Evolutionary conservation across 371 early-diverging fungal genomes (phyloP).

Genomic region (Synchytrium microbalum): DNA sequence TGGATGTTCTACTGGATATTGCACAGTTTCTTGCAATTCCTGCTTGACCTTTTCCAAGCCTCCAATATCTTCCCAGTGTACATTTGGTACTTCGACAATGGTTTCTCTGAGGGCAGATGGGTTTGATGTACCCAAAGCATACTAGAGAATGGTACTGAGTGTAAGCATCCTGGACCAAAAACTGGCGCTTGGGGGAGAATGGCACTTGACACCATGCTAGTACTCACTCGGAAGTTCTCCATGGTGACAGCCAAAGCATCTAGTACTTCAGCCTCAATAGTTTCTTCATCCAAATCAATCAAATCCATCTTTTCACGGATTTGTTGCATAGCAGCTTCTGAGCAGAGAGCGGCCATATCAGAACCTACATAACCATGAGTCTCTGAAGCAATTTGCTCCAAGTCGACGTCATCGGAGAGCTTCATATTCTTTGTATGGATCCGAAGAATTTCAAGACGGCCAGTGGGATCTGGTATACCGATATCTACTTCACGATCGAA

Average conservation of each 20-base stretch:
- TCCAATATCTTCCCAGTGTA: conserved; percentile 98
- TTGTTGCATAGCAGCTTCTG: conserved; percentile 99
- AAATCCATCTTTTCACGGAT: conserved; percentile 96
- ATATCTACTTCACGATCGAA: conserved; percentile 99
- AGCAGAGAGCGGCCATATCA: conserved; percentile 98
- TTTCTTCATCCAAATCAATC: conserved; percentile 98
- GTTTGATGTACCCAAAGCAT: conserved; percentile 94
- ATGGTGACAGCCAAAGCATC: conserved; percentile 97
- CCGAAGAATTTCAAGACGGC: conserved; percentile 97
- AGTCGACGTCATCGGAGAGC: conserved; percentile 94
- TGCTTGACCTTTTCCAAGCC: conserved; percentile 98
- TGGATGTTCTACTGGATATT: conserved; percentile 99
- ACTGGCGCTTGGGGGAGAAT: background rate
- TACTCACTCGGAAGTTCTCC: conserved; percentile 92
- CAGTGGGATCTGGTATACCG: conserved; percentile 98
- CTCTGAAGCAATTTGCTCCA: conserved; percentile 97
- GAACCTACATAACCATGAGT: conserved; percentile 99
- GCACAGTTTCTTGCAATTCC: conserved; percentile 99
- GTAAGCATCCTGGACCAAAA: background rate
- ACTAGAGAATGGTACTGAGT: conserved; percentile 24
- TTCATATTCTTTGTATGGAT: conserved; percentile 99
- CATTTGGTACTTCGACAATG: conserved; percentile 98
- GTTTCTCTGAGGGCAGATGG: conserved; percentile 99
- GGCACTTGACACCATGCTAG: background rate
- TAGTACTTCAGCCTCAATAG: conserved; percentile 96